Base-by-base conservation (phyloP, 192 early-diverging fungal genomes). In the Glomus cerebriforme region DNA sequence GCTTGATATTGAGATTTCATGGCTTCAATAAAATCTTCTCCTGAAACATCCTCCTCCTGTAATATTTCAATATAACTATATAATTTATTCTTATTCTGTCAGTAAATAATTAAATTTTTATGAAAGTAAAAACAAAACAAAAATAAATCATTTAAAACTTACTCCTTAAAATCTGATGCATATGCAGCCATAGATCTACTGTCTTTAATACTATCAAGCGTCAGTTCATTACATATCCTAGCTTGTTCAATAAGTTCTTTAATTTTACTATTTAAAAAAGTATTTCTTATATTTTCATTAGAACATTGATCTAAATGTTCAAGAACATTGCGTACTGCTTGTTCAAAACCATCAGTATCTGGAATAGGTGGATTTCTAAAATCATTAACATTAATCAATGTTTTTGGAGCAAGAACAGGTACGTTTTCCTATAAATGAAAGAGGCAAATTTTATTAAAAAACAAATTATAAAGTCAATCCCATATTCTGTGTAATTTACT, bases 31-130 rank as follows among this genome's bases (percentile, higher is more conserved):
- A 73, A 73, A 49, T 73, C 71, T 45, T 15, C 19, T 22, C 71
- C 71, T 0, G 39, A 22, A 49, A 73, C 71, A 31, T 26, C 24
- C 27, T 73, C 71, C 26, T 73, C 43, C 35, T n/a, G 35, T 54
- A 73, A n/a, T n/a, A 73, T 73, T 29, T 39, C 43, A 37, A 73
- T 58, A 49, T 73, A 73, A 24, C 71, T 73, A 49, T 24, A 22
- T 43, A 49, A 73, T 73, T 10, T 12, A 31, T 49, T 34, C 15
- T 31, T 13, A 66, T 32, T 32, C 10, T 34, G 7, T 66, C 15
- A 67, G 12, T 67, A 12, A 17, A 29, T 27, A 67, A 27, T 34
- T 67, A 67, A 67, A 67, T n/a, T n/a, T n/a, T n/a, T n/a, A n/a
- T n/a, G n/a, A n/a, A 17, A 22, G 27, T 43, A 43, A 6, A 43